These are phyloP conservation scores for Gynostemma pentaphyllum DNA, from an alignment of 306 rosid genomes.

Conservation along the genomic window DNA sequence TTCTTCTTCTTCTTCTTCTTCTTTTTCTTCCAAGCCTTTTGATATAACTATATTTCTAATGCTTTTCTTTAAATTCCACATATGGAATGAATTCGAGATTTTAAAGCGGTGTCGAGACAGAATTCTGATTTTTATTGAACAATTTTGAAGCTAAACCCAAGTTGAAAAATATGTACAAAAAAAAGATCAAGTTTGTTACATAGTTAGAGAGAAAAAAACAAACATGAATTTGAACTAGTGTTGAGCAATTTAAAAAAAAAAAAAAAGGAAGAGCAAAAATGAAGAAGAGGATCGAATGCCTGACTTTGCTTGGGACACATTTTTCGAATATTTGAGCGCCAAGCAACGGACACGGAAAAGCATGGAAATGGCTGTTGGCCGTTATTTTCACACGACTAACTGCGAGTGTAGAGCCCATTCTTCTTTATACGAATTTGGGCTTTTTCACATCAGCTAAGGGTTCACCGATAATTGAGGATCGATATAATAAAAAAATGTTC, in stretches of 20 bases:
- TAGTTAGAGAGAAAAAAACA: background rate
- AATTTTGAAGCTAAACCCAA: background rate
- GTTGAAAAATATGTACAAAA: too few species aligned
- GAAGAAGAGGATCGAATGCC: background rate
- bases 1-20: too few species aligned
- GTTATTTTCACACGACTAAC: background rate
- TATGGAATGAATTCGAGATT: constrained; percentile 1
- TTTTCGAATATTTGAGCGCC: constrained; percentile 7
- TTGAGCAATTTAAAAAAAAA: too few species aligned
- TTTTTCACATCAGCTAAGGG: background rate
- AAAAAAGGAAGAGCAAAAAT: background rate
- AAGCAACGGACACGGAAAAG: background rate
- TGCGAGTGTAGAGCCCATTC: background rate
- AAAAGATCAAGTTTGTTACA: too few species aligned
- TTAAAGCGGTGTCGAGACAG: too few species aligned
- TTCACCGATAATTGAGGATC: too few species aligned
- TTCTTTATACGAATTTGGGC: background rate
- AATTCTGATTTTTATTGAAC: background rate
- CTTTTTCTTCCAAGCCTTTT: constrained; percentile 18
- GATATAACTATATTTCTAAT: constrained; percentile 25
- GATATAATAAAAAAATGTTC: too few species aligned
- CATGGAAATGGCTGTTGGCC: too few species aligned
- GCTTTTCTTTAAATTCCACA: constrained; percentile 19
- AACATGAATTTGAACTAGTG: background rate
- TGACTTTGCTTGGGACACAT: background rate